Evolutionary conservation across 805 yeast genomes (phyloP).

Genomic region (Wickerhamia fluorescens): DNA sequence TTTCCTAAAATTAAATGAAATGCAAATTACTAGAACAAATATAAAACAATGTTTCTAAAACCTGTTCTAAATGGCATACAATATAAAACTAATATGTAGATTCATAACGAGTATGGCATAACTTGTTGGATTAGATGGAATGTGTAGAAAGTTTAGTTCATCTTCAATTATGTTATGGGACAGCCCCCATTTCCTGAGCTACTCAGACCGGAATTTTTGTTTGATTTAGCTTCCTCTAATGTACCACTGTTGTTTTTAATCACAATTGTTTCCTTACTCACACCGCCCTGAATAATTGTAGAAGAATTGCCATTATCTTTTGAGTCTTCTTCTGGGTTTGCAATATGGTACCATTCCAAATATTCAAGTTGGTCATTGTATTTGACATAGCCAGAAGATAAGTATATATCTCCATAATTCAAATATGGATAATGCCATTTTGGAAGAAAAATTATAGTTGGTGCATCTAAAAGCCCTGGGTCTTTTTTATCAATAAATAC

Average conservation of each 20-base stretch:
- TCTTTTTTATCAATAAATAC: slow-evolving; percentile 22
- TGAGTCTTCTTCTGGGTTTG: slow-evolving; percentile 8
- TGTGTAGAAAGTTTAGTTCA: too few species aligned
- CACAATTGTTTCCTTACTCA: slow-evolving; percentile 23
- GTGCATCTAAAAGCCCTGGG: slow-evolving; percentile 10
- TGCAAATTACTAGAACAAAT: too few species aligned
- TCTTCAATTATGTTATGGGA: slow-evolving; percentile 8
- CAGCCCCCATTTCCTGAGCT: slow-evolving; percentile 8
- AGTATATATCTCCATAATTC: slow-evolving; percentile 40
- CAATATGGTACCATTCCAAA: slow-evolving; percentile 65
- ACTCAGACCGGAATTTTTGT: slow-evolving; percentile 5
- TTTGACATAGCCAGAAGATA: slow-evolving; percentile 51
- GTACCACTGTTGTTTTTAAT: slow-evolving; percentile 33
- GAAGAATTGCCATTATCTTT: too few species aligned
- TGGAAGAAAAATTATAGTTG: slow-evolving; percentile 67
- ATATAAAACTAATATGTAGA: too few species aligned
- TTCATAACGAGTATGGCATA: too few species aligned
- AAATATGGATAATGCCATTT: slow-evolving; percentile 56
- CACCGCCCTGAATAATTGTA: background rate
- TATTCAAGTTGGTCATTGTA: slow-evolving; percentile 46
- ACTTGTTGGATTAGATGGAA: too few species aligned
- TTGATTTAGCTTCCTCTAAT: slow-evolving; percentile 15
- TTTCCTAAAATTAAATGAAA: too few species aligned
- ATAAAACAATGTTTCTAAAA: too few species aligned
- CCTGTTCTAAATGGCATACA: too few species aligned